phyloP scores from a whole-genome alignment of 73 alveolate genomes.

The Tetrahymena malaccensis region DNA sequence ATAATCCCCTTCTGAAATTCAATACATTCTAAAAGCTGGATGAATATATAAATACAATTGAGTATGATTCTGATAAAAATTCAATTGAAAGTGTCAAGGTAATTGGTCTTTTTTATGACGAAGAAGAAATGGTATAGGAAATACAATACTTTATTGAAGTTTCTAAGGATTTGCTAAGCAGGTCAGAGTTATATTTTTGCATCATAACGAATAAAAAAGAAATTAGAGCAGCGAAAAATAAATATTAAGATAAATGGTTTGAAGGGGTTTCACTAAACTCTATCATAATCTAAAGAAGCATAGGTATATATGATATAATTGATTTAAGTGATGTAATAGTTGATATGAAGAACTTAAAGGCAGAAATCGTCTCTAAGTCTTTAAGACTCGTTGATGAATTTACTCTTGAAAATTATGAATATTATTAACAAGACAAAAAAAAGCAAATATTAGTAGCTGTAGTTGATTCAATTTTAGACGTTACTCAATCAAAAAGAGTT shows the following conservation, averaged over 20 bases:
- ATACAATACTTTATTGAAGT: not conserved
- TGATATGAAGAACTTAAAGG: not conserved
- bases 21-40: not conserved
- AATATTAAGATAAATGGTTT: not conserved
- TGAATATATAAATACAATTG: not conserved
- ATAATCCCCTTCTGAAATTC: not conserved
- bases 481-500: not conserved
- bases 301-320: not conserved
- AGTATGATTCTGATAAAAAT: not conserved
- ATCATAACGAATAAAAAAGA: not conserved
- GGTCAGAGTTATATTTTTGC: not conserved
- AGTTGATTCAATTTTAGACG: not conserved
- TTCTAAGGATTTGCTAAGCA: not conserved
- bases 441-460: not conserved
- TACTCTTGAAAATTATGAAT: not conserved
- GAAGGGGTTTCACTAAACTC: not conserved
- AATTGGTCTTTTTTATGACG: not conserved
- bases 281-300: not conserved
- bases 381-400: not conserved
- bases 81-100: not conserved
- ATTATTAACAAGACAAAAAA: not conserved
- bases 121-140: not conserved
- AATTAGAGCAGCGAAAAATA: not conserved
- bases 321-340: not conserved
- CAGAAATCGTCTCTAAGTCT: not conserved